A percentile compares a stretch with the other conserved stretches of the same genome.
Conservation (phyloP, 805 yeast genomes). For the Wickerhamiella slavikovae region DNA sequence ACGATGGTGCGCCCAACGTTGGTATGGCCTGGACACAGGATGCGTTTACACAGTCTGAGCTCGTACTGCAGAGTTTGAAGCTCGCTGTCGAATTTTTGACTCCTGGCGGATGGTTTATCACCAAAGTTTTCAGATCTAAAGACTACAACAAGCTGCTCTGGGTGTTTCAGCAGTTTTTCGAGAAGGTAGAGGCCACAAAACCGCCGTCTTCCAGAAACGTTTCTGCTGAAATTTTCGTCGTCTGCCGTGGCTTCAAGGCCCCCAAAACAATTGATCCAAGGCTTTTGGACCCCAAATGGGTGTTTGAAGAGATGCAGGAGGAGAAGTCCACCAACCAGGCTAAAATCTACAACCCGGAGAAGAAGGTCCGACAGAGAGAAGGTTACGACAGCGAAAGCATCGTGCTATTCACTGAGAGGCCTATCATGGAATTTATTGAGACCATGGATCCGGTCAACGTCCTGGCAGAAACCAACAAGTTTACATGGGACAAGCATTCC, state of each 20-base stretch:
- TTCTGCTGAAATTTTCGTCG: constrained; percentile 96
- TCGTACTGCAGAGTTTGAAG: constrained; percentile 80
- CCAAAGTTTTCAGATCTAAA: constrained; percentile 95
- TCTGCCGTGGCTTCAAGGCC: constrained; percentile 87
- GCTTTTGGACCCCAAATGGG: constrained; percentile 75
- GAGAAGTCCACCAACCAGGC: constrained; percentile 49
- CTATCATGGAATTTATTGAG: constrained; percentile 62
- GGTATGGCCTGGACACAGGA: constrained; percentile 99
- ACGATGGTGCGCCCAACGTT: constrained; percentile 99
- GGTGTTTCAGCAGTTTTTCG: constrained; percentile 92
- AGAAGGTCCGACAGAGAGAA: constrained; percentile 71
- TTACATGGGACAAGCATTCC: constrained; percentile 39
- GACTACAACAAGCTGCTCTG: constrained; percentile 94
- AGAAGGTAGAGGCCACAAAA: constrained; percentile 93
- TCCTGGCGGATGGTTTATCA: constrained; percentile 87
- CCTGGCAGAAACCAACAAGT: constrained; percentile 51
- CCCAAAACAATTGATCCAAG: constrained; percentile 91
- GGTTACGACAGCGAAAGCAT: constrained; percentile 88
- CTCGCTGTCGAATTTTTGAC: constrained; percentile 82
- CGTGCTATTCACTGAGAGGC: constrained; percentile 43
- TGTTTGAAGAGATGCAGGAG: constrained; percentile 73
- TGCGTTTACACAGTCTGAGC: constrained; percentile 94
- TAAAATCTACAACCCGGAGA: constrained; percentile 85
- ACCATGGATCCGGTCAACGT: constrained; percentile 67
- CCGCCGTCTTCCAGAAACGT: constrained; percentile 99